Conservation (phyloP, 2,329 filamentous ascomycete species). For the Sporothrix humicola region DNA sequence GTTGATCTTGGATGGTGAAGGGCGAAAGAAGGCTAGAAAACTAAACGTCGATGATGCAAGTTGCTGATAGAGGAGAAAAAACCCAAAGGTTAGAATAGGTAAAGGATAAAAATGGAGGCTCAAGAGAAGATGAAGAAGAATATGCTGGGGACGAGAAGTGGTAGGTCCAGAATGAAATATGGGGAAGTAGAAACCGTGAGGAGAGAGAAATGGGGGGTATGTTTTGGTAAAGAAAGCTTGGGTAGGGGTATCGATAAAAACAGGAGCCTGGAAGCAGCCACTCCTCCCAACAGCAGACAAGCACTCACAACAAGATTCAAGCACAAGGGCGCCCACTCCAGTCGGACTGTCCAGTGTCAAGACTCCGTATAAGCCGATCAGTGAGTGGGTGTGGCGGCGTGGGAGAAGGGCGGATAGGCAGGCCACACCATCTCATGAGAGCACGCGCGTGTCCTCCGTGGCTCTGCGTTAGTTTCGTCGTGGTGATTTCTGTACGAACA, state of each 20-base stretch:
- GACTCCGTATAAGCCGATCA: slow-evolving; percentile 26
- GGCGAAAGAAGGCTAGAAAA: neutral
- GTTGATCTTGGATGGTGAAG: neutral
- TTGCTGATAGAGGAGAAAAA: neutral
- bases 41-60: neutral
- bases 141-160: neutral
- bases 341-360: neutral
- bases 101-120: neutral
- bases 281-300: slow-evolving; percentile 8
- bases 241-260: slow-evolving; percentile 25
- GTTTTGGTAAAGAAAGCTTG: slow-evolving; percentile 5
- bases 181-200: slow-evolving; percentile 3
- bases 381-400: slow-evolving; percentile 12
- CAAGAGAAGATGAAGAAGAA: neutral
- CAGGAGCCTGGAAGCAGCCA: neutral
- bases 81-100: neutral
- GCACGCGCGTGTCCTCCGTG: slow-evolving; percentile 14
- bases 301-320: slow-evolving; percentile 1
- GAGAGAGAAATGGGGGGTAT: neutral
- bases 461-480: slow-evolving; percentile 11
- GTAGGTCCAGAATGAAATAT: slow-evolving; percentile 1
- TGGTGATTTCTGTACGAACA: slow-evolving; percentile 2
- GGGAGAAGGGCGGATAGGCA: slow-evolving; percentile 1
- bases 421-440: slow-evolving; percentile 21
- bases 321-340: slow-evolving; percentile 10